Conservation (phyloP, 169 alveolate genomes). For the Eimeria acervulina region DNA sequence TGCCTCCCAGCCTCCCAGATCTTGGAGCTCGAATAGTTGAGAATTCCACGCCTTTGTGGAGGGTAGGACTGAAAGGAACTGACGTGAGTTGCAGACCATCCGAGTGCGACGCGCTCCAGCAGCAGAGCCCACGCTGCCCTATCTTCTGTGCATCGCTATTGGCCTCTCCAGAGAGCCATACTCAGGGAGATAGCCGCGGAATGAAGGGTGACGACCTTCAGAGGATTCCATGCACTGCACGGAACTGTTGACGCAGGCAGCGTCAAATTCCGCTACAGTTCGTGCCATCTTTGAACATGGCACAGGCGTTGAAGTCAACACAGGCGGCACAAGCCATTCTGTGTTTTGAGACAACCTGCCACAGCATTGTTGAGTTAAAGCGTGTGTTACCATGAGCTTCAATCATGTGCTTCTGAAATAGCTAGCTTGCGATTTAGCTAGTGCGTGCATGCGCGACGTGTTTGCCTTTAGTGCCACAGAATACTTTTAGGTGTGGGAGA, state of each 20-base stretch:
- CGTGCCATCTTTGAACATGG: no score
- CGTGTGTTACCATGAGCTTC: no score
- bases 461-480: neutral
- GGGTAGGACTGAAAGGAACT: neutral
- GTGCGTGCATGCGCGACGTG: neutral
- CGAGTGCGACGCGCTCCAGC: neutral
- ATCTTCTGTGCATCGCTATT: neutral
- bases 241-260: neutral
- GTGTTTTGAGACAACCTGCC: no score
- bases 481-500: neutral
- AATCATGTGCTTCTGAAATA: neutral
- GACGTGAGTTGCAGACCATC: neutral
- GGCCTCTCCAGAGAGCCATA: neutral
- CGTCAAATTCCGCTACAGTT: neutral
- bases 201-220: neutral
- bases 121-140: neutral
- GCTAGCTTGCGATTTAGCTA: neutral
- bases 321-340: no score
- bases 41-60: neutral
- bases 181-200: neutral
- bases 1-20: neutral
- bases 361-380: no score
- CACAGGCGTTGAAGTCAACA: no score
- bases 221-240: neutral
- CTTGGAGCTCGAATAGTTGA: neutral